Base-by-base conservation (phyloP, 306 rosid species). In the Prunus mira region DNA sequence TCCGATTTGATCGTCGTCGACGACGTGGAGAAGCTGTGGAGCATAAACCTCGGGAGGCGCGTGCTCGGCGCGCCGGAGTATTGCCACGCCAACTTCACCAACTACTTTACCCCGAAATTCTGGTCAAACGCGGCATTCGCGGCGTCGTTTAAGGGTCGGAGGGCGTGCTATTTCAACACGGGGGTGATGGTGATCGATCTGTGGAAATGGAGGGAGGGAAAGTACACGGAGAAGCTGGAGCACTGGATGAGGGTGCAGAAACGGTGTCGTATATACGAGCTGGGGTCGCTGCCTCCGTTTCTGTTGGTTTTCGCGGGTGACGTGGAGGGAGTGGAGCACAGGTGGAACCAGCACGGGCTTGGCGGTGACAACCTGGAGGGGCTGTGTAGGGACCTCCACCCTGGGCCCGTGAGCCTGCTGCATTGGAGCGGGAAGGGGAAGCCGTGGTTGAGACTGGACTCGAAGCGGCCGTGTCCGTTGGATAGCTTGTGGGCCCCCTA, bases 371-470 rank as follows among this genome's bases (percentile, higher is more conserved):
- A 93, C 28, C 76, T 93, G 60, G 88, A 88, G 69, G 98, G 97
- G 0, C 83, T 89, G 0, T 91, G 98, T 66, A 78, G 96, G 11
- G 87, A 93, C 68, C 89, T 93, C 32, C 98, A 93, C 34, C 91
- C 96, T 1, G 98, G 98, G 18, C 97, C 93, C 4, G 97, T 89
- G 61, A 93, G 98, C 69, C 76, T 93, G 3, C 85, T 93, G 34
- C 98, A 91, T 65, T 93, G 98, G 98, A 93, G 98, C 71, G 98
- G 97, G 5, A 93, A 93, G 34, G 98, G 98, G 38, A 93, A 93
- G 81, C 98, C 98, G 0, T 93, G 98, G 98, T 86, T 91, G 15
- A 81, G 98, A 52, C 79, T 93, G 54, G 96, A 93, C 81, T 86
- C 97, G 0, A 91, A 85, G 79, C 84, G 81, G 73, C 96, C 96